These are phyloP conservation scores for Nidularia sp. DNA, from an alignment of 768 basidiomycete species.

Conservation along the genomic window DNA sequence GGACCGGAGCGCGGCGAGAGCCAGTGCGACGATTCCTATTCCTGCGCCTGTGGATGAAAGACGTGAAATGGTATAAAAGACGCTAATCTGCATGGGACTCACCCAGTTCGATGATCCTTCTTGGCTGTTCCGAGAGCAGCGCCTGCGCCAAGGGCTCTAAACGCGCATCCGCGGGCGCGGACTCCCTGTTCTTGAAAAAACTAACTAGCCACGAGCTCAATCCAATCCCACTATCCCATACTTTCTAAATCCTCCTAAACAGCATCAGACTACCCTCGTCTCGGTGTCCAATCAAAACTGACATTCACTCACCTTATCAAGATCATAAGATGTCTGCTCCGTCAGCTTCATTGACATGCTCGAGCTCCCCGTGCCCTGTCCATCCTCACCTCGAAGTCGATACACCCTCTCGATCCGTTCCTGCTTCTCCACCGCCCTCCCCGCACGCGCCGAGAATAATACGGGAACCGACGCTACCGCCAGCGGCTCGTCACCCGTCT, in stretches of 20 bases:
- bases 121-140: conserved; percentile 33
- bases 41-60: conserved; percentile 60
- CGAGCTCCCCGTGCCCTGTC: conserved; percentile 12
- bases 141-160: conserved; percentile 17
- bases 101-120: conserved; percentile 72
- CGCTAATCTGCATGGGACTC: conserved; percentile 7
- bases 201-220: conserved; percentile 72
- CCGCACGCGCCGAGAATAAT: conserved; percentile 22
- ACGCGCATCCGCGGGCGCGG: neutral
- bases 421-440: conserved; percentile 46
- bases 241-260: conserved; percentile 61
- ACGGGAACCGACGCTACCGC: conserved; percentile 73
- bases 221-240: conserved; percentile 93
- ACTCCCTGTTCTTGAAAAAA: conserved; percentile 1
- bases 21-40: conserved; percentile 76
- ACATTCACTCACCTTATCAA: conserved; percentile 78
- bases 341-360: conserved; percentile 39
- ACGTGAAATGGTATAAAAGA: neutral
- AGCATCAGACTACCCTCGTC: conserved; percentile 10
- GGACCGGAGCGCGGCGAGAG: conserved; percentile 54
- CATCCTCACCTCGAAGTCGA: conserved; percentile 19
- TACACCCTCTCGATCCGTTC: conserved; percentile 64
- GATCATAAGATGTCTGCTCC: conserved; percentile 86
- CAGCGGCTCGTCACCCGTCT: conserved; percentile 45
- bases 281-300: neutral